Percentiles rank a stretch among this genome's conserved stretches.
phyloP scores from a whole-genome alignment of 2,329 filamentous ascomycete species.

The Botrytis cinerea region DNA sequence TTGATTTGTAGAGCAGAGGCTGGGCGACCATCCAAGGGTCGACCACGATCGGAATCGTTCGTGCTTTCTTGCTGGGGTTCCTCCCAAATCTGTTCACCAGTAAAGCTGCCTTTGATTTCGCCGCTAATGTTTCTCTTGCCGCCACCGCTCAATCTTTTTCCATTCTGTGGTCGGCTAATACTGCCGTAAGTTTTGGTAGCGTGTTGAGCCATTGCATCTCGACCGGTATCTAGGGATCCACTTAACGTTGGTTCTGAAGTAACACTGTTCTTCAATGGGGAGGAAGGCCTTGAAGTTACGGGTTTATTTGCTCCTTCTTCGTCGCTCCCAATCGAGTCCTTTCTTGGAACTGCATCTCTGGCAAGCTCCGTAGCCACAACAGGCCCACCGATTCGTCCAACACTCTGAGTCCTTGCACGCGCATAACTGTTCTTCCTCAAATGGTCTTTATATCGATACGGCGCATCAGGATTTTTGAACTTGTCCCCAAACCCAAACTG shows the following conservation, averaged over 20 bases:
- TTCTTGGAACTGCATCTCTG: conserved; percentile 39
- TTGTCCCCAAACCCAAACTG: conserved; percentile 63
- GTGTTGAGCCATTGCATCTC: conserved; percentile 23
- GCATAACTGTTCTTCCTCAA: conserved; percentile 72
- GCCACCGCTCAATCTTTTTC: conserved; percentile 33
- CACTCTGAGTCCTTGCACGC: conserved; percentile 63
- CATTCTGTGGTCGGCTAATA: conserved; percentile 27
- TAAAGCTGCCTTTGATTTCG: conserved; percentile 64
- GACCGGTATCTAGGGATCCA: conserved; percentile 33
- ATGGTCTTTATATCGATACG: conserved; percentile 68
- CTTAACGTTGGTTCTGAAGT: conserved; percentile 34
- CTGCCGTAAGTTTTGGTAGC: conserved; percentile 37
- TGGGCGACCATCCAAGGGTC: conserved; percentile 36
- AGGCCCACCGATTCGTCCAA: conserved; percentile 52
- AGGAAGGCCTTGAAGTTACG: conserved; percentile 18
- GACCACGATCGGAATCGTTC: conserved; percentile 28
- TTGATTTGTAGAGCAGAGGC: conserved; percentile 57
- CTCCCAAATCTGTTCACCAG: conserved; percentile 83
- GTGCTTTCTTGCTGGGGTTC: conserved; percentile 63
- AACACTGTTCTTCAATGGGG: conserved; percentile 42
- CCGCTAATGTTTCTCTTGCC: conserved; percentile 67
- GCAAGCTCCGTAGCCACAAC: conserved; percentile 44
- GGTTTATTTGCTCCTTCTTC: conserved; percentile 30
- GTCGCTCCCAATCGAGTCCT: conserved; percentile 43
- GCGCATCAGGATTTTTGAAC: conserved; percentile 59